phyloP scores from a whole-genome alignment of 2,329 filamentous ascomycete species.

The Reticulascus tulasneorum region DNA sequence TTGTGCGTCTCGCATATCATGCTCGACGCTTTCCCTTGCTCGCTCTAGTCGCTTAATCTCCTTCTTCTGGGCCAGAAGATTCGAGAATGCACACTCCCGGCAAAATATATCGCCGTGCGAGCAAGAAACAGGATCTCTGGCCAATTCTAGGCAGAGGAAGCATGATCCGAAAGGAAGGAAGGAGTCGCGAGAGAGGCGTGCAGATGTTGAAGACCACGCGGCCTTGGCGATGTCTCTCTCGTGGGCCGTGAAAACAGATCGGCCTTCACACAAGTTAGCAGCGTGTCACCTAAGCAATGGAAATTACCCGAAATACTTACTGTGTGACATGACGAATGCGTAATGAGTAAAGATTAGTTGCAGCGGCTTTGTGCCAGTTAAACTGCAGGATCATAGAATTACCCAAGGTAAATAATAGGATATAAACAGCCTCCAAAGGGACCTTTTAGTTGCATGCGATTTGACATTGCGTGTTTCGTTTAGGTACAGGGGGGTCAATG shows the following conservation, averaged over 20 bases:
- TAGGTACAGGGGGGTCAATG: no score
- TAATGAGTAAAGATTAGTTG: neutral
- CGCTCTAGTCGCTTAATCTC: constrained; percentile 82
- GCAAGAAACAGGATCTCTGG: constrained; percentile 80
- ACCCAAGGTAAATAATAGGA: no score
- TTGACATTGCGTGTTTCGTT: no score
- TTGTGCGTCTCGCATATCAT: constrained; percentile 58
- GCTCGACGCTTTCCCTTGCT: constrained; percentile 55
- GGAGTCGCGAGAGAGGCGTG: constrained; percentile 83
- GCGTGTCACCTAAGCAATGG: no score
- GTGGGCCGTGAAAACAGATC: constrained; percentile 88
- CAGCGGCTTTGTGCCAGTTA: no score
- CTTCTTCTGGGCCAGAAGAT: constrained; percentile 86
- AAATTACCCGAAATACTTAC: no score
- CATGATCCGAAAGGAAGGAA: constrained; percentile 91
- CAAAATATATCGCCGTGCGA: constrained; percentile 87
- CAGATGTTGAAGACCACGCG: constrained; percentile 76
- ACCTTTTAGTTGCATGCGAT: no score
- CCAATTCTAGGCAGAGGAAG: constrained; percentile 77
- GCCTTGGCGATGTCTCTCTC: constrained; percentile 79
- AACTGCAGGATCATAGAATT: constrained; percentile 1
- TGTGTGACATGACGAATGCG: constrained; percentile 41
- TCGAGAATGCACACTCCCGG: constrained; percentile 85
- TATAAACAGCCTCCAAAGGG: no score
- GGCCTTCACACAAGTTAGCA: no score